Base-by-base conservation (phyloP, 2,329 filamentous ascomycete species). In the Tolypocladium album region DNA sequence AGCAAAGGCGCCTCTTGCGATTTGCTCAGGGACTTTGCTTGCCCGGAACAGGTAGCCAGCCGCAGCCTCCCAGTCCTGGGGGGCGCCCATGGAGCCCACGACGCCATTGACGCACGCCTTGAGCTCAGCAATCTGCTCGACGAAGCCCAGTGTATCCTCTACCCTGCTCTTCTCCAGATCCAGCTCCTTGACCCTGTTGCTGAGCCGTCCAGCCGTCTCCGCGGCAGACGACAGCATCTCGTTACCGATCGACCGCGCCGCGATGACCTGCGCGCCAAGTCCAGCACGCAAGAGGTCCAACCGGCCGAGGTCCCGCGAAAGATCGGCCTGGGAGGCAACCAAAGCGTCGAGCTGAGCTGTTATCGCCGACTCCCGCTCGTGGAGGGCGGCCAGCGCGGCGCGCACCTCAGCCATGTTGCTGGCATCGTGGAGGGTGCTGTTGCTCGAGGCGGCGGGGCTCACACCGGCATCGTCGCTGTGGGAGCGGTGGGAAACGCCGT, bases 21-120 rank as follows among this genome's bases (percentile, higher is more conserved):
- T 93, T 1, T 88, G 81, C 57, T 86, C 82, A 0, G 93, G 92
- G 15, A 99, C 86, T 65, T 88, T 86, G 62, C 86, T 86, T 8
- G 94, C 92, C 53, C 93, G 85, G 64, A 89, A 85, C 61, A 99
- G 82, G 73, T 97, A 97, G 55, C 84, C 89, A 2, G 94, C 94
- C 4, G 94, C 94, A 3, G 91, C 94, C 74, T 99, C 94, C 94
- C 94, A 99, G 76, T 99, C 94, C 74, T 99, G 94, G 50, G 94
- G 91, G 5, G 92, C 93, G 40, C 93, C 94, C 94, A 99, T 99
- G 61, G 90, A 95, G 22, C 92, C 94, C 34, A 93, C 87, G 13
- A 97, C 92, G 52, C 94, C 94, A 62, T 97, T 85, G 42, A 97
- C 90, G 71, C 94, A 99, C 11, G 94, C 90, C 76, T 97, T 97